These are phyloP conservation scores for Middelhovenomyces tepae DNA, from an alignment of 805 yeast species.

Conservation along the genomic window DNA sequence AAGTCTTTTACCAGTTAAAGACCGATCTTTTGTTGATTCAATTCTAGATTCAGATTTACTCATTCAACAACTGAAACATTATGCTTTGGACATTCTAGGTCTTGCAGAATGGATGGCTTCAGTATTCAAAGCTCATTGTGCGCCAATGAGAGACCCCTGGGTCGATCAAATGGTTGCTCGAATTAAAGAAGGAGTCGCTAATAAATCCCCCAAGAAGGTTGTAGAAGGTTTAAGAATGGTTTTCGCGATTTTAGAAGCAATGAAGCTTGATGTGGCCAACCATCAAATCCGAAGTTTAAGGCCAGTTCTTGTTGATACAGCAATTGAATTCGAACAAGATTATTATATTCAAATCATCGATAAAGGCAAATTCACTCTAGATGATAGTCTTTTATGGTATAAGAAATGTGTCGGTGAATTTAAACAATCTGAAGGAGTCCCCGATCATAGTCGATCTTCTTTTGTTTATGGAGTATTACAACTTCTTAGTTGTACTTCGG, in stretches of 20 bases:
- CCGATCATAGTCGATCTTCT: slow-evolving; percentile 19
- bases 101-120: slow-evolving; percentile 67
- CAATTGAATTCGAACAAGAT: slow-evolving; percentile 81
- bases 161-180: slow-evolving; percentile 69
- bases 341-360: slow-evolving; percentile 43
- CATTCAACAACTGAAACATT: slow-evolving; percentile 60
- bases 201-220: slow-evolving; percentile 37
- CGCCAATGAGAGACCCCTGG: slow-evolving; percentile 91
- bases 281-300: slow-evolving; percentile 83
- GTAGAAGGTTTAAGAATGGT: slow-evolving; percentile 71
- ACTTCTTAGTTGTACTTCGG: slow-evolving; percentile 50
- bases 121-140: slow-evolving; percentile 81
- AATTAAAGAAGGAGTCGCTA: slow-evolving; percentile 38
- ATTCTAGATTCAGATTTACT: slow-evolving; percentile 69
- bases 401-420: slow-evolving; percentile 26
- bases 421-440: too few species aligned
- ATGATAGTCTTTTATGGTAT: slow-evolving; percentile 62
- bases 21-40: slow-evolving; percentile 55
- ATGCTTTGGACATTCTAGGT: slow-evolving; percentile 59
- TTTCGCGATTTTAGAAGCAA: slow-evolving; percentile 80
- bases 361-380: slow-evolving; percentile 48
- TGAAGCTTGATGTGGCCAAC: slow-evolving; percentile 92
- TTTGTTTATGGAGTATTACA: slow-evolving; percentile 31
- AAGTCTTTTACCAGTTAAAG: slow-evolving; percentile 69
- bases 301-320: slow-evolving; percentile 77